phyloP scores from a whole-genome alignment of 2,329 filamentous ascomycete species.

The Aphanoascus verrucosus region DNA sequence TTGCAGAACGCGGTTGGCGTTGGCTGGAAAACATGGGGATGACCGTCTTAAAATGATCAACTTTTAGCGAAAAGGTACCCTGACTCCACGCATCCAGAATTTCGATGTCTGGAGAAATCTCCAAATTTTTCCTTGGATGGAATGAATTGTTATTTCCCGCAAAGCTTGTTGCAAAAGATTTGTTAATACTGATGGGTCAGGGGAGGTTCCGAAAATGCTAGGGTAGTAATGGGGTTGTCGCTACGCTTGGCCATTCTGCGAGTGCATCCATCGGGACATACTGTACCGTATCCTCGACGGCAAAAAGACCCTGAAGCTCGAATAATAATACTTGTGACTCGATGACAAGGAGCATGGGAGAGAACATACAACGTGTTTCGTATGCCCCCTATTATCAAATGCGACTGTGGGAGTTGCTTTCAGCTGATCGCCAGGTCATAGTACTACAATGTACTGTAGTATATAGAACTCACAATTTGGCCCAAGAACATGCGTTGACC shows the following conservation, averaged over 20 bases:
- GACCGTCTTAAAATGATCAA: constrained; percentile 1
- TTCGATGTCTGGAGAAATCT: background rate
- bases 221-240: constrained; percentile 5
- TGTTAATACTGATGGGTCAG: constrained; percentile 1
- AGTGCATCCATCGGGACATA: background rate
- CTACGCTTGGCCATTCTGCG: constrained; percentile 4
- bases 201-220: constrained; percentile 3
- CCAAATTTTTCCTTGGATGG: background rate
- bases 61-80: constrained; percentile 3
- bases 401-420: no score
- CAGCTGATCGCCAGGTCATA: no score
- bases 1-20: background rate
- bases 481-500: no score
- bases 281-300: no score
- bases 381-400: no score
- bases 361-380: background rate
- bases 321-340: background rate
- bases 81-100: background rate
- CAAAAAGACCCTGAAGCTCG: background rate
- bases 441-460: no score
- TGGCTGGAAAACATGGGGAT: background rate
- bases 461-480: no score
- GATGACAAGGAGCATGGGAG: background rate
- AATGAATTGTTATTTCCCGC: constrained; percentile 1
- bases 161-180: background rate